Base-by-base conservation (phyloP, 148 eudicot genomes). In the Gaultheria prostrata region DNA sequence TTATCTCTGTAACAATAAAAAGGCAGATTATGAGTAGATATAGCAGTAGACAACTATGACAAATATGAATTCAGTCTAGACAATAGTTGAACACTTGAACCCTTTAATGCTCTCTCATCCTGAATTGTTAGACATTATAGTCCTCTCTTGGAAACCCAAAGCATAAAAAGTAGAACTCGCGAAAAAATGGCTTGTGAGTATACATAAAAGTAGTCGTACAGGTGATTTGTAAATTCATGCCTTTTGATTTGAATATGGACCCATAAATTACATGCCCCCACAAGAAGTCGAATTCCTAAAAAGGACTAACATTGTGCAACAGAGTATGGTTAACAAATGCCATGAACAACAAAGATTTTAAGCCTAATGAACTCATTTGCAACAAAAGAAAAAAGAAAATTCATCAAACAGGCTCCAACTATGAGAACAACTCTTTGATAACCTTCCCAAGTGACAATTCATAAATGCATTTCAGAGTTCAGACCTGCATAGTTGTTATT, bases 1-100 rank as follows among this genome's bases (percentile, higher is more conserved):
- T 94, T 78, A 94, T 91, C 67, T 90, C 98, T 96, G 99, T 88
- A 84, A 69, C 88, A 91, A 89, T 85, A 92, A 85, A 48, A 82
- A 77, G 86, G 51, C 67, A 71, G 79, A 86, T 79, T 35, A 84
- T 67, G 71, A 78, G 59, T 49, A 77, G 17, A 71, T 28, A 76
- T 20, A 81, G 79, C 63, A 39, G 43, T 69, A 63, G 51, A 39
- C 26, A 72, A 61, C 18, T 15, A 46, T 26, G 73, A 26, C 57
- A 69, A 48, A 81, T 21, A 54, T 21, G 24, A 43, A 45, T n/a
- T n/a, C 32, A 46, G 26, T 45, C 17, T 75, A 21, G 49, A 24
- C 18, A n/a, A 45, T 30, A 46, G 54, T 75, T 75, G 54, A 75
- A 67, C 35, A 17, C 39, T 75, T 75, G 54, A 75, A 67, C 35